A percentile compares a stretch with the other conserved stretches of the same genome.
phyloP scores from a whole-genome alignment of 768 basidiomycete species.

The Suillus subalutaceus region DNA sequence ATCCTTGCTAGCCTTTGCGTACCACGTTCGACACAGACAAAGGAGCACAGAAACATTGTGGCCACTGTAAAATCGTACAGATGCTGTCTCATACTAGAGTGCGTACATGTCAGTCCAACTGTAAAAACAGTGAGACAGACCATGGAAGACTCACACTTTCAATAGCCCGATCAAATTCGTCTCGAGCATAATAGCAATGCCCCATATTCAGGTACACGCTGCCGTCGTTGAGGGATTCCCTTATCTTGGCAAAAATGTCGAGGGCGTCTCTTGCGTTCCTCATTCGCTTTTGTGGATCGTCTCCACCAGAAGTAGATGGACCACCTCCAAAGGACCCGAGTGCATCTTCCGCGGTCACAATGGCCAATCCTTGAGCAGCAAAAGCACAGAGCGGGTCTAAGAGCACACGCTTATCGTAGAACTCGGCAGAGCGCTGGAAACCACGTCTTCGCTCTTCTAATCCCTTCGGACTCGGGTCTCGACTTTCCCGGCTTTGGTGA shows the following conservation, averaged over 20 bases:
- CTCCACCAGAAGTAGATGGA: slow-evolving; percentile 48
- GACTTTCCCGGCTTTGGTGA: slow-evolving; percentile 81
- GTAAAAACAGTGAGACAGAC: background rate
- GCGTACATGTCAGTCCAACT: background rate
- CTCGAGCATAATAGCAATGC: slow-evolving; percentile 89
- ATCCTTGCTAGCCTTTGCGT: slow-evolving; percentile 90
- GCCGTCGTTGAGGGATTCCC: slow-evolving; percentile 81
- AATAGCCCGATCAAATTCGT: slow-evolving; percentile 95
- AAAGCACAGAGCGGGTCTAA: slow-evolving; percentile 86
- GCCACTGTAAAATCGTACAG: slow-evolving; percentile 71
- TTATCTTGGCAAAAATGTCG: slow-evolving; percentile 86
- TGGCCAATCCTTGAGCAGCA: slow-evolving; percentile 95
- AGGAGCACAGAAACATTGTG: slow-evolving; percentile 77
- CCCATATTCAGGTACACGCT: slow-evolving; percentile 96
- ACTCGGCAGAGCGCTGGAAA: slow-evolving; percentile 85
- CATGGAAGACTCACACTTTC: slow-evolving; percentile 71
- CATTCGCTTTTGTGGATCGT: slow-evolving; percentile 67
- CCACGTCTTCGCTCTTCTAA: slow-evolving; percentile 68
- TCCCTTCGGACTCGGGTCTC: slow-evolving; percentile 58
- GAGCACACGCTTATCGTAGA: slow-evolving; percentile 90
- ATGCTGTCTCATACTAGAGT: slow-evolving; percentile 88
- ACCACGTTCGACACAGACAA: slow-evolving; percentile 92
- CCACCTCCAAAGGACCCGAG: slow-evolving; percentile 68
- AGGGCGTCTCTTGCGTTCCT: slow-evolving; percentile 86
- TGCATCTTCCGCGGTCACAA: slow-evolving; percentile 90